phyloP scores from a whole-genome alignment of 1,139 yeast genomes.

The Taphrina flavorubra region DNA sequence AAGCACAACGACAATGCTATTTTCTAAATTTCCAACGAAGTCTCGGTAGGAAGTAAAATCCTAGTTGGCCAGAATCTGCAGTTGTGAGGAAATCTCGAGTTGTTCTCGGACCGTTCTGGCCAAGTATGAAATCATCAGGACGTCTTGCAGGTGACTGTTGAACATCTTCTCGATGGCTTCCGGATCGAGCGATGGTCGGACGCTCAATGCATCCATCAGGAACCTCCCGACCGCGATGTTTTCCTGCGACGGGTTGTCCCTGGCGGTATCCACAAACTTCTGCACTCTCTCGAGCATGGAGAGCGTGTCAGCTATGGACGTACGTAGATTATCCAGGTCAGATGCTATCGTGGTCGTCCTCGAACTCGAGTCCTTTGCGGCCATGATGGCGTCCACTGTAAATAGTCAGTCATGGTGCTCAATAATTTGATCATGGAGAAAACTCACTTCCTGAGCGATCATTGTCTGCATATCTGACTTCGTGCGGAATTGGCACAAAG shows the following conservation, averaged over 20 bases:
- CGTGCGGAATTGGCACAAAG: constrained; percentile 76
- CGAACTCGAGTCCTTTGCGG: constrained; percentile 51
- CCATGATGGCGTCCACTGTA: constrained; percentile 51
- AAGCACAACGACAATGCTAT: neutral
- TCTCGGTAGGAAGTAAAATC: neutral
- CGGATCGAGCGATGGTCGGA: constrained; percentile 66
- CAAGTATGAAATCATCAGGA: constrained; percentile 80
- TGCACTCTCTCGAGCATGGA: constrained; percentile 62
- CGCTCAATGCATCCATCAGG: constrained; percentile 66
- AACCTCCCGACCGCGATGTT: constrained; percentile 69
- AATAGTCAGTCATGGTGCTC: neutral
- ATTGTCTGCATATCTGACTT: constrained; percentile 64
- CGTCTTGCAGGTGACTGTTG: constrained; percentile 78
- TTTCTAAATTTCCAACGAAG: neutral
- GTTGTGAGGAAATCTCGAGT: constrained; percentile 44
- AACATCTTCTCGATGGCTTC: constrained; percentile 67
- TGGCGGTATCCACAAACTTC: constrained; percentile 57
- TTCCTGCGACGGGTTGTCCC: constrained; percentile 48
- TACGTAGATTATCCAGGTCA: constrained; percentile 61
- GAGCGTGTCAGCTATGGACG: constrained; percentile 63
- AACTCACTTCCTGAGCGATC: constrained; percentile 64
- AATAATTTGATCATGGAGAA: neutral
- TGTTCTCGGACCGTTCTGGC: constrained; percentile 87
- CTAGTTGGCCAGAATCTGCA: constrained; percentile 32
- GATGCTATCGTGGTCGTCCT: constrained; percentile 52